Percentiles rank a stretch among this genome's conserved stretches.
phyloP scores from a whole-genome alignment of 768 basidiomycete genomes.

The Lyophyllum atratum region DNA sequence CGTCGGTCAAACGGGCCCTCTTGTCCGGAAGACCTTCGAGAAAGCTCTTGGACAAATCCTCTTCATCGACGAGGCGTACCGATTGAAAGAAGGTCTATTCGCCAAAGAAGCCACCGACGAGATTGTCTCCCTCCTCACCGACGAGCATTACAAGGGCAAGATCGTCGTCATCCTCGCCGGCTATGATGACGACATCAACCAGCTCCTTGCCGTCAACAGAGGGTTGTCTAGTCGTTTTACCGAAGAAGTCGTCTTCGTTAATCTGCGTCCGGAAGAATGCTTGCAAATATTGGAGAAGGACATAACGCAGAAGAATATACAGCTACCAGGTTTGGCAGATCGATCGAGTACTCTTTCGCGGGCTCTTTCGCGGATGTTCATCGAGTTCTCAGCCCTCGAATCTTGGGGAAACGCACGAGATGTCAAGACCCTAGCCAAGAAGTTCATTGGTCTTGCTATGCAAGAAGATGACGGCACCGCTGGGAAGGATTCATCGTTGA shows the following conservation, averaged over 20 bases:
- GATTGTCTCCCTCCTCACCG: conserved; percentile 62
- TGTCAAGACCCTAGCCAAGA: conserved; percentile 52
- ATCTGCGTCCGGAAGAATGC: conserved; percentile 52
- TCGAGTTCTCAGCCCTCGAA: conserved; percentile 42
- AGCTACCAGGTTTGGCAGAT: conserved; percentile 37
- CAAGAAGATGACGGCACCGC: conserved; percentile 17
- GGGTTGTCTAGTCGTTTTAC: conserved; percentile 72
- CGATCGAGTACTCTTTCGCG: conserved; percentile 26
- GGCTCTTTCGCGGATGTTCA: conserved; percentile 40
- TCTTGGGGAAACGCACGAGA: conserved; percentile 77
- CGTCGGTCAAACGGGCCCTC: conserved; percentile 73
- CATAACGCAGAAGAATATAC: conserved; percentile 45
- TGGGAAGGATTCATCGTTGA: conserved; percentile 11
- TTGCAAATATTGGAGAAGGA: conserved; percentile 49
- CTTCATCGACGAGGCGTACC: conserved; percentile 75
- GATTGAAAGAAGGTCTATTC: conserved; percentile 60
- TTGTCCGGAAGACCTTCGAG: conserved; percentile 59
- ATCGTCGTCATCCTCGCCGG: conserved; percentile 71
- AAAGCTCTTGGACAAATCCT: conserved; percentile 68
- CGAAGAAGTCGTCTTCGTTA: conserved; percentile 54
- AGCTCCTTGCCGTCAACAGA: conserved; percentile 56
- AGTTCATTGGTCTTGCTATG: conserved; percentile 46
- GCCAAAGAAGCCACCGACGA: conserved; percentile 76
- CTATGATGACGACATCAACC: conserved; percentile 69
- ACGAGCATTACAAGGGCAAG: conserved; percentile 56